Base-by-base conservation (phyloP, 2,329 filamentous ascomycete genomes). In the Drechslera avenae region DNA sequence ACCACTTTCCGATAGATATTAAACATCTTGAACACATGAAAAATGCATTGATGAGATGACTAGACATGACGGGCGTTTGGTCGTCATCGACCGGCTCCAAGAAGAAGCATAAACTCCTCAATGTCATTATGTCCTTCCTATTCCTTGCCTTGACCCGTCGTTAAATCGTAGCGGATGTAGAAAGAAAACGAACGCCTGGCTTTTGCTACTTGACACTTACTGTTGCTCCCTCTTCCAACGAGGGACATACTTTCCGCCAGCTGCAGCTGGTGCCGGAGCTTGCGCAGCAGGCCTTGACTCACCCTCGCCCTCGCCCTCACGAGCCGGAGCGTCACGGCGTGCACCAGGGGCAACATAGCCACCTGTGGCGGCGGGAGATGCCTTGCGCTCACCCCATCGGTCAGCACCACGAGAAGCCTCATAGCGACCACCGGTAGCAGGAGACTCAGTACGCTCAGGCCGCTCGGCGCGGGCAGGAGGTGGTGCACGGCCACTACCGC, bases 201-300 rank as follows among this genome's bases (percentile, higher is more conserved):
- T 31, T 36, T 37, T 45, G 21, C 39, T 23, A 44, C 19, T 42
- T 39, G 17, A 30, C 32, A 26, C 39, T 32, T 60, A 52, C 55
- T 57, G 41, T 36, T 40, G 45, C 31, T 46, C 57, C 33, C 67
- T 63, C 54, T 51, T 64, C 52, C 75, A 75, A 40, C 73, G 73
- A 19, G 73, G 74, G 57, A 72, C 68, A 52, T 76, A 76, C 63
- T 72, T 75, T 33, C 73, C 73, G 56, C 69, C 71, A 45, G 23
- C 36, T 18, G 42, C 71, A 46, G 42, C 36, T 28, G 42, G 26
- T 18, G 63, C 65, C 6, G 65, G 36, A 36, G 48, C 64, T 42
- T 66, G 62, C 7, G 65, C 57, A 40, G 67, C 60, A 17, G 56
- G 56, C 26, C 64, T 64, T 5, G 61, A 45, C 52, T 64, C 61